Evolutionary conservation across 306 rosid genomes (phyloP).

Genomic region (Glycine tomentella): DNA sequence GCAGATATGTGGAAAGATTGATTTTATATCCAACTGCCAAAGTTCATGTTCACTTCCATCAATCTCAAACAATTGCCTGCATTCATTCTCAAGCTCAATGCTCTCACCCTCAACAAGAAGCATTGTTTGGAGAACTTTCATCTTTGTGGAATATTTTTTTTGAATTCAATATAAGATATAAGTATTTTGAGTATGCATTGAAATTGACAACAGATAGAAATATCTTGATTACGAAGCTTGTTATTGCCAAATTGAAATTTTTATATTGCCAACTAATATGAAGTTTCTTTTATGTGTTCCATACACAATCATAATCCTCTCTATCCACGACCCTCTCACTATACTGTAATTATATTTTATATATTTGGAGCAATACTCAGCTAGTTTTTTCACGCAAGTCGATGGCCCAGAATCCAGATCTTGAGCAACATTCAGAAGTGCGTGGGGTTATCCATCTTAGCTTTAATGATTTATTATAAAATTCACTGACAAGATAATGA

Average conservation of each 20-base stretch:
- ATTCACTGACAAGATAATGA: not conserved
- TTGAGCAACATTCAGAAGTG: slow-evolving; percentile 28
- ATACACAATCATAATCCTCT: slow-evolving; percentile 22
- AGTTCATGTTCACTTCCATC: slow-evolving; percentile 64
- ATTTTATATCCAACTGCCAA: slow-evolving; percentile 26
- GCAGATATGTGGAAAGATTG: slow-evolving; percentile 53
- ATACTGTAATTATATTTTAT: no score
- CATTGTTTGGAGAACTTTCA: slow-evolving; percentile 68
- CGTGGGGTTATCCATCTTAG: not conserved
- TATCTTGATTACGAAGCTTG: slow-evolving; percentile 35
- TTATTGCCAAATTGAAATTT: slow-evolving; percentile 6
- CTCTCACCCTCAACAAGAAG: slow-evolving; percentile 58
- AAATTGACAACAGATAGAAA: slow-evolving; percentile 20
- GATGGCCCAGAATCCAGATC: not conserved
- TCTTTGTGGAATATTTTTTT: not conserved
- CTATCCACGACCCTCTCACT: not conserved
- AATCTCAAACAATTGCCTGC: slow-evolving; percentile 64
- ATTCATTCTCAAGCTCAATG: slow-evolving; percentile 66
- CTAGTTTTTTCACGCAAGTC: not conserved
- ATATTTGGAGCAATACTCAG: no score
- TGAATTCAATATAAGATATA: slow-evolving; percentile 30
- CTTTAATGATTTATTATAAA: not conserved
- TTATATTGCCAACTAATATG: not conserved
- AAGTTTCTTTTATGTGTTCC: slow-evolving; percentile 30
- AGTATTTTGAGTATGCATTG: slow-evolving; percentile 35